phyloP scores from a whole-genome alignment of 306 rosid genomes.

The Leucaena leucocephala region DNA sequence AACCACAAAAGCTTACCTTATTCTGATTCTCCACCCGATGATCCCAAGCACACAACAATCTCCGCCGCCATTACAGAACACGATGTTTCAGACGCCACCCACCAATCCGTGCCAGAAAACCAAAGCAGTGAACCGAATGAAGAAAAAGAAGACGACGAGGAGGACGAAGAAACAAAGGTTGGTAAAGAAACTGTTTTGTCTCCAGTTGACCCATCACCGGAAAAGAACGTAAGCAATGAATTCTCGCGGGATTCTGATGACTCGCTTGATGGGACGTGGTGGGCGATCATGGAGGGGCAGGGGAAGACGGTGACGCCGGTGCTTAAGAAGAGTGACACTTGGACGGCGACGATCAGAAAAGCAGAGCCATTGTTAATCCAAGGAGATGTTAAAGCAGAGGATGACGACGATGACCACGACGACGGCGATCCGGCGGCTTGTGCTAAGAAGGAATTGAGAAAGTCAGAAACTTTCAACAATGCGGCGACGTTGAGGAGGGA shows the following conservation, averaged over 20 bases:
- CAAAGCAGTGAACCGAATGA: conserved; percentile 32
- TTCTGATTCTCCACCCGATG: conserved; percentile 21
- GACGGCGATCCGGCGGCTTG: conserved; percentile 45
- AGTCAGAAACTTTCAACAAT: conserved; percentile 69
- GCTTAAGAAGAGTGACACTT: conserved; percentile 51
- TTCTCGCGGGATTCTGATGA: conserved; percentile 31
- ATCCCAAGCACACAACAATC: conserved; percentile 23
- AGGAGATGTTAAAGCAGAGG: neutral
- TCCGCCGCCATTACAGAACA: neutral
- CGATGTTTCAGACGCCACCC: conserved; percentile 12
- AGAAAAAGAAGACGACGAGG: conserved; percentile 20
- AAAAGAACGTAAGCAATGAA: conserved; percentile 32
- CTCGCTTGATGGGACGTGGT: conserved; percentile 55
- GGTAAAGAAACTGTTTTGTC: conserved; percentile 24
- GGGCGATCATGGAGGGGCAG: conserved; percentile 41
- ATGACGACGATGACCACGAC: conserved; percentile 38
- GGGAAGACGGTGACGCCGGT: neutral
- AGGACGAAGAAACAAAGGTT: neutral
- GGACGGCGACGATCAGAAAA: conserved; percentile 46
- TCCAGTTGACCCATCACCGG: conserved; percentile 33
- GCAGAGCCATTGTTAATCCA: conserved; percentile 20
- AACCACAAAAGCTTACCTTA: conserved; percentile 38
- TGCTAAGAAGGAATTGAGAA: conserved; percentile 65
- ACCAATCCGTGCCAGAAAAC: conserved; percentile 23
- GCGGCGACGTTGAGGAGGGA: conserved; percentile 63